Conservation (phyloP, 768 basidiomycete genomes). For the Amanita inopinata region DNA sequence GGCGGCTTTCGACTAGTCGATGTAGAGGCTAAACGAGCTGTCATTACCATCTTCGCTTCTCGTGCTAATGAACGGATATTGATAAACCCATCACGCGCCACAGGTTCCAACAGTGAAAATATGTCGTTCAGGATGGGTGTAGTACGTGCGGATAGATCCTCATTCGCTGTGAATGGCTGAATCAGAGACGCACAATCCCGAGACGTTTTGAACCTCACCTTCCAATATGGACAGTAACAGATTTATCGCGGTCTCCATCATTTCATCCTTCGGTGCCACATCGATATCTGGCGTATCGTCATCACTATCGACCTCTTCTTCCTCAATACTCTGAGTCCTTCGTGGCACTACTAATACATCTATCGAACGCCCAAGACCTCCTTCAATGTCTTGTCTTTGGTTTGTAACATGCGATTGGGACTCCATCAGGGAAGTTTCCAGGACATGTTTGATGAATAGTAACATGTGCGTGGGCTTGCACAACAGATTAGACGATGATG, state of each 20-base stretch:
- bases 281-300: slow-evolving; percentile 35
- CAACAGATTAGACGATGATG: slow-evolving; percentile 45
- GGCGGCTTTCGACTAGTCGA: slow-evolving; percentile 24
- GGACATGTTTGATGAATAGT: slow-evolving; percentile 72
- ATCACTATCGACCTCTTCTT: slow-evolving; percentile 51
- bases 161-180: slow-evolving; percentile 32
- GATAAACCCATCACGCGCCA: slow-evolving; percentile 38
- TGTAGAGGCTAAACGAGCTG: slow-evolving; percentile 62
- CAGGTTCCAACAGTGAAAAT: slow-evolving; percentile 48
- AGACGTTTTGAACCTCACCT: slow-evolving; percentile 36
- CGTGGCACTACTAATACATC: slow-evolving; percentile 21
- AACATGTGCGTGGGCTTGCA: slow-evolving; percentile 64
- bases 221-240: slow-evolving; percentile 79
- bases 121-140: slow-evolving; percentile 65
- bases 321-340: slow-evolving; percentile 27
- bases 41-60: slow-evolving; percentile 79
- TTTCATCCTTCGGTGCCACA: slow-evolving; percentile 43
- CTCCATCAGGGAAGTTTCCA: slow-evolving; percentile 34
- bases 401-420: slow-evolving; percentile 10
- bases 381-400: slow-evolving; percentile 17
- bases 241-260: slow-evolving; percentile 71
- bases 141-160: slow-evolving; percentile 47
- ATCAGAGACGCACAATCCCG: slow-evolving; percentile 1
- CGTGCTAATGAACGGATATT: slow-evolving; percentile 49
- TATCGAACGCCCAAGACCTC: slow-evolving; percentile 9